Evolutionary conservation across 208 protist species (phyloP).

Genomic region (Leptomonas seymouri): DNA sequence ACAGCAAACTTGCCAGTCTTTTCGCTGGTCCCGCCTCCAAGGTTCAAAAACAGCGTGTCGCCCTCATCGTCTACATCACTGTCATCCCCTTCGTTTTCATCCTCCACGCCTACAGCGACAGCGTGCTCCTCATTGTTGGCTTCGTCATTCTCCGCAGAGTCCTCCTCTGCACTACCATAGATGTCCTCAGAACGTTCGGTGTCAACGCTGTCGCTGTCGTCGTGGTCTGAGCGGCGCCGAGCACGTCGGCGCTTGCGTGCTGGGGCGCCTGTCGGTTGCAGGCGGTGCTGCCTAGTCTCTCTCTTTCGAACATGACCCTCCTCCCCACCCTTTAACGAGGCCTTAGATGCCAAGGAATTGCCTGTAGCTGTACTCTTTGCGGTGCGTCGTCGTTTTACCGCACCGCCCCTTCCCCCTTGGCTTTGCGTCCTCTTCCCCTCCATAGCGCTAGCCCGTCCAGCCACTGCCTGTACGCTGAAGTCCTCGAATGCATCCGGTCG

Average conservation of each 20-base stretch:
- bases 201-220: neutral
- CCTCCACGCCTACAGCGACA: neutral
- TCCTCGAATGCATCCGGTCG: constrained; percentile 14
- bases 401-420: too few species aligned
- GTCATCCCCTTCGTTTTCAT: neutral
- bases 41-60: constrained; percentile 8
- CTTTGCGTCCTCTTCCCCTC: too few species aligned
- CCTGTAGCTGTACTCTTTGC: neutral
- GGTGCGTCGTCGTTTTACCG: neutral
- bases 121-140: neutral
- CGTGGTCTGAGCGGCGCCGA: neutral
- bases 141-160: neutral
- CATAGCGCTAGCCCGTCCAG: neutral
- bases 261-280: neutral
- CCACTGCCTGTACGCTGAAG: constrained; percentile 9
- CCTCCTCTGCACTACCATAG: neutral
- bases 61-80: constrained; percentile 1
- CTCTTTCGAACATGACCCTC: neutral
- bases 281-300: neutral
- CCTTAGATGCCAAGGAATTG: neutral
- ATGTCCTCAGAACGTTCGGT: neutral
- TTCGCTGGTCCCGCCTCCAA: constrained; percentile 1
- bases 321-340: neutral
- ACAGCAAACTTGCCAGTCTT: neutral
- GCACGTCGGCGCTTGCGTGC: constrained; percentile 6